Evolutionary conservation across 2,329 filamentous ascomycete genomes (phyloP).

Genomic region (Fulvia fulva): DNA sequence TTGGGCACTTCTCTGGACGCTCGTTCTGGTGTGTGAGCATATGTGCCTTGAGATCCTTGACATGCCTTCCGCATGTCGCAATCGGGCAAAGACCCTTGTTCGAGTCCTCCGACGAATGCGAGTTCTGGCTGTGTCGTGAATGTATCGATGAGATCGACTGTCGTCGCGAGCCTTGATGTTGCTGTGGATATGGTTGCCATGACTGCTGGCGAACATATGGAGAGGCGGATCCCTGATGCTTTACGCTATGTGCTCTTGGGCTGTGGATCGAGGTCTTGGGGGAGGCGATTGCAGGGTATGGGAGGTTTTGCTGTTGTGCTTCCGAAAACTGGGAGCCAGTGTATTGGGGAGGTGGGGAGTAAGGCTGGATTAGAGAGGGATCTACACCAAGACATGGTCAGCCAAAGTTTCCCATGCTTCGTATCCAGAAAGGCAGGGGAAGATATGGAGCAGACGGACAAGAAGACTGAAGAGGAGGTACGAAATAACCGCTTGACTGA

Average conservation of each 20-base stretch:
- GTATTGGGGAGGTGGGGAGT: slow-evolving; percentile 38
- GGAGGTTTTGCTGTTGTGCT: slow-evolving; percentile 38
- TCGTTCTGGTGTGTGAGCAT: slow-evolving; percentile 92
- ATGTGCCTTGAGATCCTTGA: slow-evolving; percentile 90
- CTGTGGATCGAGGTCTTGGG: slow-evolving; percentile 52
- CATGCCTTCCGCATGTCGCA: slow-evolving; percentile 76
- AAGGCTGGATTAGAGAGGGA: slow-evolving; percentile 56
- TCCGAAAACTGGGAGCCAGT: slow-evolving; percentile 42
- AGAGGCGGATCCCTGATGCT: slow-evolving; percentile 54
- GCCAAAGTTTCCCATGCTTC: background rate
- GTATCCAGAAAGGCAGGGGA: slow-evolving; percentile 18
- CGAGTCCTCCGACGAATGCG: slow-evolving; percentile 36
- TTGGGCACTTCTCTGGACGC: slow-evolving; percentile 90
- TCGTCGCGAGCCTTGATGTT: slow-evolving; percentile 48
- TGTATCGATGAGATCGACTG: slow-evolving; percentile 68
- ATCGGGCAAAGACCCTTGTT: slow-evolving; percentile 74
- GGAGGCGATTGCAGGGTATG: slow-evolving; percentile 53
- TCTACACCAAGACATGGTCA: slow-evolving; percentile 39
- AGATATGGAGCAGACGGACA: slow-evolving; percentile 37
- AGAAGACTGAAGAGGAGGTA: slow-evolving; percentile 37
- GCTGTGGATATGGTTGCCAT: slow-evolving; percentile 51
- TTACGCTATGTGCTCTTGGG: slow-evolving; percentile 35
- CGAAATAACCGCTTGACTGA: slow-evolving; percentile 35
- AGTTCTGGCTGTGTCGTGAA: slow-evolving; percentile 56
- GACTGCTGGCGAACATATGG: slow-evolving; percentile 58